A percentile compares a stretch with the other conserved stretches of the same genome.
These are phyloP conservation scores for Stenogyne calaminthoides DNA, from an alignment of 305 asterid species.

Conservation along the genomic window DNA sequence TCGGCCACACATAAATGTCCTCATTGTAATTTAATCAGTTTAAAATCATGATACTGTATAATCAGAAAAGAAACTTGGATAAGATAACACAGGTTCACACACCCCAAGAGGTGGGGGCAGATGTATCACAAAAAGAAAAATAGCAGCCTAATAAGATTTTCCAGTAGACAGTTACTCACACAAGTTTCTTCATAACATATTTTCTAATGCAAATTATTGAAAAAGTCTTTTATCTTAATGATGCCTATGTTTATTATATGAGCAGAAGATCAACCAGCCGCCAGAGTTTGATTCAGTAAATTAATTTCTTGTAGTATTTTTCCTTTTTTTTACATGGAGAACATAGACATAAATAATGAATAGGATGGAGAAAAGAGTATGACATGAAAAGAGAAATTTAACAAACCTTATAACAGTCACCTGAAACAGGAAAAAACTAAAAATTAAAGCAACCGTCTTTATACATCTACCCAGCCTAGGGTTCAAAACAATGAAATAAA, in stretches of 20 bases:
- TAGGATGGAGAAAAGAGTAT: constrained; percentile 9
- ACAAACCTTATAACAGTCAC: constrained; percentile 6
- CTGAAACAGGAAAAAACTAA: constrained; percentile 6
- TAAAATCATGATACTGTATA: background rate
- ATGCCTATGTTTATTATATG: constrained; percentile 7
- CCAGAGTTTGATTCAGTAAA: constrained; percentile 17
- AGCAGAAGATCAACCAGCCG: constrained; percentile 6
- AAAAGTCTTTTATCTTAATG: background rate
- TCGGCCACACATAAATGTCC: background rate
- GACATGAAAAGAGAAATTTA: constrained; percentile 9
- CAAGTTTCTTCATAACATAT: background rate
- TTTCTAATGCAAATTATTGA: constrained; percentile 6
- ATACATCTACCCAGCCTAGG: constrained; percentile 20
- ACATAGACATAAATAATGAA: background rate
- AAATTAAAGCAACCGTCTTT: constrained; percentile 6
- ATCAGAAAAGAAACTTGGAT: background rate
- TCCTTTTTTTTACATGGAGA: constrained; percentile 2
- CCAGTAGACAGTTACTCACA: background rate
- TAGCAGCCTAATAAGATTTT: constrained; percentile 5
- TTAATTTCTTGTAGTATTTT: constrained; percentile 6
- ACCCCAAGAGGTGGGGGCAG: constrained; percentile 5
- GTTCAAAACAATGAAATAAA: background rate
- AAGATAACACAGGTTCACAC: background rate
- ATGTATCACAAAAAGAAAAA: background rate
- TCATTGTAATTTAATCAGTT: background rate